Evolutionary conservation across 169 alveolate genomes (phyloP).

Genomic region (Plasmodium chabaudi): DNA sequence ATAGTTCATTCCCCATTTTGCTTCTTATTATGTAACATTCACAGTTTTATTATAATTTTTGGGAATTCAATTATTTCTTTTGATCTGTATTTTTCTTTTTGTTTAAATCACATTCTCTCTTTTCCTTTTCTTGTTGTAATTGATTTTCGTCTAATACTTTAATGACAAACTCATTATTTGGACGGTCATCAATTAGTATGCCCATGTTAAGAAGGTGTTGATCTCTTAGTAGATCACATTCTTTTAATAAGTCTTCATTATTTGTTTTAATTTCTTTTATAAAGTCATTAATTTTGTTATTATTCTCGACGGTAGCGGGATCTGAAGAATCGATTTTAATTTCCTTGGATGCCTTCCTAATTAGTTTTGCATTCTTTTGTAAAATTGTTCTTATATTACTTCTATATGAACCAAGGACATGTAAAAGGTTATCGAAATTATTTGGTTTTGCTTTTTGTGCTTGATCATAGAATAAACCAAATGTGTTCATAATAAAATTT

Average conservation of each 20-base stretch:
- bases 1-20: no score
- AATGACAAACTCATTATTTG: slow-evolving; percentile 87
- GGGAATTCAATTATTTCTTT: slow-evolving; percentile 6
- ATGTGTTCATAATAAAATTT: slow-evolving; percentile 76
- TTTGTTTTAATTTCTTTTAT: slow-evolving; percentile 53
- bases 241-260: slow-evolving; percentile 82
- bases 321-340: slow-evolving; percentile 81
- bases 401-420: slow-evolving; percentile 78
- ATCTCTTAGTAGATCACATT: slow-evolving; percentile 95
- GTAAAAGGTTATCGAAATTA: slow-evolving; percentile 58
- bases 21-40: no score
- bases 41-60: no score
- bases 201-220: slow-evolving; percentile 91
- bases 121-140: slow-evolving; percentile 82
- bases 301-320: slow-evolving; percentile 73
- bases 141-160: slow-evolving; percentile 90
- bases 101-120: slow-evolving; percentile 83
- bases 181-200: slow-evolving; percentile 93
- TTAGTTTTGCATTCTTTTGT: slow-evolving; percentile 76
- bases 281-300: slow-evolving; percentile 75
- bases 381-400: slow-evolving; percentile 73
- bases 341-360: slow-evolving; percentile 78
- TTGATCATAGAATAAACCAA: slow-evolving; percentile 83
- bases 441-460: slow-evolving; percentile 62
- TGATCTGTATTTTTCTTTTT: slow-evolving; percentile 78